Evolutionary conservation across 768 basidiomycete genomes (phyloP), one percentile per base, ranked within the genome.

Genomic region (Boletus reticulatus): DNA sequence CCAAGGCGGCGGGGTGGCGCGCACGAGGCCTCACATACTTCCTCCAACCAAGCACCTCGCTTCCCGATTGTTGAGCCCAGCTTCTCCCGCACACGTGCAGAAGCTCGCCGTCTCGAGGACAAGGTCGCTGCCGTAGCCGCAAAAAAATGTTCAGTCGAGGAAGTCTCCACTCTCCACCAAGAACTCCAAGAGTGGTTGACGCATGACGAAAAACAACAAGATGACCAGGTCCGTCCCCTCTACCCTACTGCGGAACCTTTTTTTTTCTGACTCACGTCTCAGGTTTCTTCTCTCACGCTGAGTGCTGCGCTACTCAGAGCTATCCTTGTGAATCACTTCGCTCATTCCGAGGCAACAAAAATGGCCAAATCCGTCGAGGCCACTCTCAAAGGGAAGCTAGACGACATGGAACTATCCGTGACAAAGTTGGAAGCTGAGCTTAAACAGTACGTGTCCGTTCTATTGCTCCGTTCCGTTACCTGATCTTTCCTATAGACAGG

Each of bases 141-240:
- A 14, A 89, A 89, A 82, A 91, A 89, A 80, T 90, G 88, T 74
- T 89, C 88, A 38, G 89, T 92, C 57, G 90, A 92, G 70, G 90
- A 92, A 75, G 88, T 92, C 49, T 82, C 84, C 49, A 75, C 79
- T 56, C 81, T 92, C 60, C 87, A 89, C 73, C 82, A 84, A 66
- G 90, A 92, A 74, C 79, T 92, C 58, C 82, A 89, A 68, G 82
- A 84, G 57, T 92, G 88, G 88, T 72, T 92, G 53, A 76, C 75
- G 43, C 75, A 81, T 49, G 85, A 86, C 63, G 75, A 72, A 61
- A 84, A 83, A 69, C 65, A 67, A 63, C 63, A 71, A 65, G 80
- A 84, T 62, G 84, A 85, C 57, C 83, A 85, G 75, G 89, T 89
- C 64, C 64, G 82, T 78, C 48, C 63, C 67, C 62, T 58, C 38